These are phyloP conservation scores for Fusarium succisae DNA, from an alignment of 2,329 filamentous ascomycete genomes.

Conservation along the genomic window DNA sequence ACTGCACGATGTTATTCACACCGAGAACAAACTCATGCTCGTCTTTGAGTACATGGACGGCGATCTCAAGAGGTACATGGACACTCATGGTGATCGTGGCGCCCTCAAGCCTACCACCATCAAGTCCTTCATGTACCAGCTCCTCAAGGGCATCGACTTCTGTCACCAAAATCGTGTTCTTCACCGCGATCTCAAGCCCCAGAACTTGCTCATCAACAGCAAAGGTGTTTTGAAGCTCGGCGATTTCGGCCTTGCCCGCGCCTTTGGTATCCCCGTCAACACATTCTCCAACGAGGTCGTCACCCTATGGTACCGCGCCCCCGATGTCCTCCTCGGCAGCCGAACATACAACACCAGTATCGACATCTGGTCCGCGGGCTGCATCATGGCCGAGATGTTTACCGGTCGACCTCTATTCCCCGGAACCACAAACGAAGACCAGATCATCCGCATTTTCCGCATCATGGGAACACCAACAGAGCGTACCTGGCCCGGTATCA, in stretches of 20 bases:
- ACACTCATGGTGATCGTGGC: constrained; percentile 87
- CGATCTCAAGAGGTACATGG: constrained; percentile 99
- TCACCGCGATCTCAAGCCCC: constrained; percentile 94
- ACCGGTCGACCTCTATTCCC: constrained; percentile 95
- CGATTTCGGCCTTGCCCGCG: constrained; percentile 92
- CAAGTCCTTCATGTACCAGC: constrained; percentile 99
- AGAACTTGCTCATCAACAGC: constrained; percentile 94
- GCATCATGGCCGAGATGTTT: constrained; percentile 99
- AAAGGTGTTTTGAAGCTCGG: constrained; percentile 91
- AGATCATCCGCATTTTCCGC: constrained; percentile 95
- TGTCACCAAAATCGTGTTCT: constrained; percentile 97
- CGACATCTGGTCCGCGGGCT: constrained; percentile 98
- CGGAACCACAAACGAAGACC: constrained; percentile 97
- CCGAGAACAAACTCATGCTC: constrained; percentile 99
- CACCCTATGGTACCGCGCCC: constrained; percentile 96
- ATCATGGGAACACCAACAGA: constrained; percentile 98
- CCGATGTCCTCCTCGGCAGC: constrained; percentile 92
- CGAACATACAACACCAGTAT: constrained; percentile 99
- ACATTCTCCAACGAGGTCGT: constrained; percentile 99
- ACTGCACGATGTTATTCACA: constrained; percentile 98
- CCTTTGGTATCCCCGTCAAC: constrained; percentile 97
- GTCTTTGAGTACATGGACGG: constrained; percentile 99
- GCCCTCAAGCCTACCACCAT: constrained; percentile 89
- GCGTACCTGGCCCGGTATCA: constrained; percentile 94
- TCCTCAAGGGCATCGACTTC: constrained; percentile 94